phyloP scores from a whole-genome alignment of 2,329 filamentous ascomycete genomes.

The Ophiocordyceps sinensis region DNA sequence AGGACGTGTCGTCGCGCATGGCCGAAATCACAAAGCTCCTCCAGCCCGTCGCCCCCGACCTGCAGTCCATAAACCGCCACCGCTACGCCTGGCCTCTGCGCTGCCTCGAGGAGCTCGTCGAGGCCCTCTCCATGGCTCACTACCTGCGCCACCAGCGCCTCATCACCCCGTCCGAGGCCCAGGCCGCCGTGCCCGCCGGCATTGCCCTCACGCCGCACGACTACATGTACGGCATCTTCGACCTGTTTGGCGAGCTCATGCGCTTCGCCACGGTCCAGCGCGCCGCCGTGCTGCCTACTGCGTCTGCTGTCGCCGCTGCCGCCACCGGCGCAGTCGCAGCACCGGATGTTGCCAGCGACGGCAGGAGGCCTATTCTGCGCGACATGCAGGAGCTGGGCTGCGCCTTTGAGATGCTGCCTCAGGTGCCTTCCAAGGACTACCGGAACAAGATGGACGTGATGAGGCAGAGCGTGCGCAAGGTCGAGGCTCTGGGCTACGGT shows the following conservation, averaged over 20 bases:
- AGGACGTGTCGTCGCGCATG: slow-evolving; percentile 56
- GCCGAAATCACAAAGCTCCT: slow-evolving; percentile 59
- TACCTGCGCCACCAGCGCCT: slow-evolving; percentile 70
- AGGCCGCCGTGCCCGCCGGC: slow-evolving; percentile 29
- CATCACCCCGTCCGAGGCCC: slow-evolving; percentile 51
- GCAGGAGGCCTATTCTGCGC: slow-evolving; percentile 48
- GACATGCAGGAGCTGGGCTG: slow-evolving; percentile 71
- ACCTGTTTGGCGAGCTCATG: slow-evolving; percentile 94
- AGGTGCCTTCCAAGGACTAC: slow-evolving; percentile 40
- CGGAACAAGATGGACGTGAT: slow-evolving; percentile 76
- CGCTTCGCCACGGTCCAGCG: slow-evolving; percentile 80
- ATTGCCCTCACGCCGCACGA: slow-evolving; percentile 65
- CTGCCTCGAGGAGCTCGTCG: slow-evolving; percentile 87
- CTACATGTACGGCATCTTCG: slow-evolving; percentile 82
- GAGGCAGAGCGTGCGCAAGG: slow-evolving; percentile 80
- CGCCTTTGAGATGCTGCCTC: slow-evolving; percentile 60
- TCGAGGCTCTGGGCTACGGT: slow-evolving; percentile 81
- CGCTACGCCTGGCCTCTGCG: slow-evolving; percentile 71
- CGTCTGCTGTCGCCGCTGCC: background rate
- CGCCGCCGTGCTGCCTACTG: slow-evolving; percentile 26
- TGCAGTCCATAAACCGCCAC: slow-evolving; percentile 65
- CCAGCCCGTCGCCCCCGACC: slow-evolving; percentile 51
- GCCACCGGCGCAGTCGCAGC: slow-evolving; percentile 14
- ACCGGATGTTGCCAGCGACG: slow-evolving; percentile 7
- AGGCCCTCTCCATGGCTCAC: slow-evolving; percentile 77